phyloP scores from a whole-genome alignment of 2,329 filamentous ascomycete genomes.

The Claviceps spartinae region DNA sequence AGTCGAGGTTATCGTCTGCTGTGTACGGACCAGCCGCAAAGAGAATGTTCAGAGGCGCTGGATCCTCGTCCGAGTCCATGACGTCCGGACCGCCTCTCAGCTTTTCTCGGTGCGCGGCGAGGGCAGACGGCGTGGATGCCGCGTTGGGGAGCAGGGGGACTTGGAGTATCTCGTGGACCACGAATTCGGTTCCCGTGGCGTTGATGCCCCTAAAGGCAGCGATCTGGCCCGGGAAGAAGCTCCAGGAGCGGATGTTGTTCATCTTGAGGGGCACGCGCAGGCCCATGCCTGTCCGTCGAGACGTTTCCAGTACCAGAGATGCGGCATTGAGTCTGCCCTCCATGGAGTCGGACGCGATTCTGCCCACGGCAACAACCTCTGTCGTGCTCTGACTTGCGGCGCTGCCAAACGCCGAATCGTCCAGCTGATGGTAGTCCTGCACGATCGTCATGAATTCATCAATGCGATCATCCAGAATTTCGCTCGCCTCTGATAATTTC shows the following conservation, averaged over 20 bases:
- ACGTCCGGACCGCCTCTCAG: conserved; percentile 51
- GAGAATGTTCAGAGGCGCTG: conserved; percentile 60
- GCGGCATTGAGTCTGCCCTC: conserved; percentile 78
- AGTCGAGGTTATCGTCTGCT: conserved; percentile 81
- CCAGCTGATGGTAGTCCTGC: conserved; percentile 59
- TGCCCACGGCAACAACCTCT: conserved; percentile 79
- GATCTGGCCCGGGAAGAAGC: conserved; percentile 91
- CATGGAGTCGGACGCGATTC: conserved; percentile 77
- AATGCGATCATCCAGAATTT: conserved; percentile 89
- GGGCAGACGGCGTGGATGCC: conserved; percentile 50
- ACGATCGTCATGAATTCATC: conserved; percentile 72
- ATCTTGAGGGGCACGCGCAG: conserved; percentile 69
- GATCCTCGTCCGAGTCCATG: conserved; percentile 38
- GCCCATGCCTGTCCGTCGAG: conserved; percentile 69
- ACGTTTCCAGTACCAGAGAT: conserved; percentile 79
- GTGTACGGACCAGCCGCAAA: conserved; percentile 83
- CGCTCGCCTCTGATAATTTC: conserved; percentile 84
- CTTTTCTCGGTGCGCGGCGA: conserved; percentile 57
- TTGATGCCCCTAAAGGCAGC: conserved; percentile 81
- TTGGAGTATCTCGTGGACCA: conserved; percentile 61
- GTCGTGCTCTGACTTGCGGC: conserved; percentile 73
- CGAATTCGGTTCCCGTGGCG: conserved; percentile 70
- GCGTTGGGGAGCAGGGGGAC: conserved; percentile 63
- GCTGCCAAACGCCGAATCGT: conserved; percentile 73
- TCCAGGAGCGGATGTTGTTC: conserved; percentile 51